Evolutionary conservation across 225 moss, liverwort and hornwort species (phyloP), one percentile per base, ranked within the genome.

Genomic region (Takakia lepidozioides): DNA sequence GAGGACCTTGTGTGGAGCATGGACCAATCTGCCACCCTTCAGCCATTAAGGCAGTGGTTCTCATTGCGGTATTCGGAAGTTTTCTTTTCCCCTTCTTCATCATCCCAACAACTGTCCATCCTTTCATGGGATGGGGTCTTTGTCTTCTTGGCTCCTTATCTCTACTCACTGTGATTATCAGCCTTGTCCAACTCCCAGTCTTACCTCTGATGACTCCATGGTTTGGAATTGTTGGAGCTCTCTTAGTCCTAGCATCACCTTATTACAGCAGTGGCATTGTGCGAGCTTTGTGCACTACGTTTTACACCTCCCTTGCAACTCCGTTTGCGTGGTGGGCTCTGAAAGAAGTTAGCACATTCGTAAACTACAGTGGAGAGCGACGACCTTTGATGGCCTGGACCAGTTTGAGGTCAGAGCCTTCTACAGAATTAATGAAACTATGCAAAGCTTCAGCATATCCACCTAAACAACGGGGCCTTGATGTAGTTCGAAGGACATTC

Each of bases 81-180:
- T 88, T 70, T 16, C n/a, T 72, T 27, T 43, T 81, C 7, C 88
- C 84, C 7, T 78, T 88, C 19, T 29, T 63, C 25, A 46, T 81
- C 0, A 48, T 88, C 28, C 88, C 88, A 4, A 81, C 81, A 10
- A 84, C 78, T 1, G 56, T 57, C 8, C 81, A 88, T 54, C 84
- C 88, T 14, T 5, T 73, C 0, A 66, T 84, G 62, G 84, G 88
- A 58, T 88, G 88, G 88, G 78, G 67, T 2, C 43, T 75, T 4
- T 81, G 74, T 59, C 66, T 84, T 17, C 18, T 81, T 2, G 81
- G 88, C 19, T 78, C 84, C 28, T 57, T 70, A 9, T 65, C 63
- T 16, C 48, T 66, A 3, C 63, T 81, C 4, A 63, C 61, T 29
- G 71, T 83, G 24, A 56, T 67, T 0, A 57, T 69, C 5, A 74